Evolutionary conservation across 306 rosid genomes (phyloP), one percentile per base, ranked within the genome.

Genomic region (Castanea mollissima): DNA sequence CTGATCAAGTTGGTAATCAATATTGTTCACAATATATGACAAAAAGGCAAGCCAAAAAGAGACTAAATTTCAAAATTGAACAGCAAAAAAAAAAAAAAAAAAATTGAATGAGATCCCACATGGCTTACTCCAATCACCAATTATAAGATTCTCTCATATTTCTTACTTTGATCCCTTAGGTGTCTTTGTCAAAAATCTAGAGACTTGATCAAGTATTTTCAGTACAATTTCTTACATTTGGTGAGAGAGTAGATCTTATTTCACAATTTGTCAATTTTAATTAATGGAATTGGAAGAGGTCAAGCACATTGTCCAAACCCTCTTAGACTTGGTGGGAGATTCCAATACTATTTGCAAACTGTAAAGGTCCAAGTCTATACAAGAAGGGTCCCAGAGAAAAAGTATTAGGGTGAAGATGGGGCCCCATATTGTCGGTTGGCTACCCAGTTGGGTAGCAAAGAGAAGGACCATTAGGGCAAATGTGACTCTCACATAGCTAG

Each of bases 371-470:
- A 68, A 68, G 21, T 32, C 73, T 52, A 52, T 46, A 27, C 44
- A 51, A 63, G 59, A 21, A n/a, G 75, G 87, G 81, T 79, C 86
- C 91, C 81, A 52, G 69, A 6, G 34, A 62, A 23, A 77, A 69
- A 75, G 77, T 55, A 27, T n/a, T 7, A 55, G 68, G 21, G 74
- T 16, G 55, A 67, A 46, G 20, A 14, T 1, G 1, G 44, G 94
- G 97, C 60, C 91, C 97, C 89, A 71, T 44, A 2, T 5, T 90
- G 97, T 90, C 93, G 85, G 83, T 27, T 85, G 91, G 95, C 76
- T 29, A 74, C 90, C 87, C 88, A 84, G 63, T 86, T 76, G 81
- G 88, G 93, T 67, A 51, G 86, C 97, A 90, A 12, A 72, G 86
- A 78, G 78, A 82, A 77, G 85, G 92, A 82, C 93, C 88, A 85